phyloP scores from a whole-genome alignment of 2,329 filamentous ascomycete genomes.

The Metarhizium sp. region DNA sequence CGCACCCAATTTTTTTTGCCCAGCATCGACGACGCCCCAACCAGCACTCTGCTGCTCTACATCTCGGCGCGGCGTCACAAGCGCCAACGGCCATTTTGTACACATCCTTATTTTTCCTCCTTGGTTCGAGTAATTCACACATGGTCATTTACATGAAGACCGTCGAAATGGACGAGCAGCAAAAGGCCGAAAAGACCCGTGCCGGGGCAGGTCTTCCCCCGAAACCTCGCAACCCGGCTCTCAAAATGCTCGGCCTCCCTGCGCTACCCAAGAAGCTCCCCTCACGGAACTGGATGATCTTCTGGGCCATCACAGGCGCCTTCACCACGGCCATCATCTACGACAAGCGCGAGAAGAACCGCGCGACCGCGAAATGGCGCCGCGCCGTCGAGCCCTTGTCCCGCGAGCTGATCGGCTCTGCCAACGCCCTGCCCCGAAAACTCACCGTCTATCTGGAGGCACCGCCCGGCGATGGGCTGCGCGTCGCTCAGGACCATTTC shows the following conservation, averaged over 20 bases:
- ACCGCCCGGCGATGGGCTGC: slow-evolving; percentile 77
- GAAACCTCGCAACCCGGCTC: slow-evolving; percentile 55
- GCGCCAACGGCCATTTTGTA: background rate
- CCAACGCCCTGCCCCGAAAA: slow-evolving; percentile 68
- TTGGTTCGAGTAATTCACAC: background rate
- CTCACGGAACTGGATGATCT: slow-evolving; percentile 97
- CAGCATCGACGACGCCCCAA: background rate
- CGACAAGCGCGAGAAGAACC: slow-evolving; percentile 84
- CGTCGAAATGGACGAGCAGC: background rate
- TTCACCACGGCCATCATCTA: slow-evolving; percentile 79
- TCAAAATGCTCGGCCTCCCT: slow-evolving; percentile 76
- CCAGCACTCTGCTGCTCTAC: background rate
- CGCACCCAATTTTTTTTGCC: background rate
- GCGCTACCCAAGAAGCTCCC: slow-evolving; percentile 76
- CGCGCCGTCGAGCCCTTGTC: slow-evolving; percentile 77
- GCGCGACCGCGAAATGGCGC: slow-evolving; percentile 78
- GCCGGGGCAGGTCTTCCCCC: slow-evolving; percentile 16
- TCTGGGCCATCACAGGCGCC: slow-evolving; percentile 68
- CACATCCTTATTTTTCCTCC: background rate
- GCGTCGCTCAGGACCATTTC: slow-evolving; percentile 86
- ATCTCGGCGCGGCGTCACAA: background rate
- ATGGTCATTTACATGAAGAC: background rate
- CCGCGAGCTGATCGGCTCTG: slow-evolving; percentile 57
- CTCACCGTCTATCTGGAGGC: slow-evolving; percentile 79
- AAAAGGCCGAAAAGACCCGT: slow-evolving; percentile 2